Base-by-base conservation (phyloP, 768 basidiomycete genomes). In the Coprinopsis marcescibilis region DNA sequence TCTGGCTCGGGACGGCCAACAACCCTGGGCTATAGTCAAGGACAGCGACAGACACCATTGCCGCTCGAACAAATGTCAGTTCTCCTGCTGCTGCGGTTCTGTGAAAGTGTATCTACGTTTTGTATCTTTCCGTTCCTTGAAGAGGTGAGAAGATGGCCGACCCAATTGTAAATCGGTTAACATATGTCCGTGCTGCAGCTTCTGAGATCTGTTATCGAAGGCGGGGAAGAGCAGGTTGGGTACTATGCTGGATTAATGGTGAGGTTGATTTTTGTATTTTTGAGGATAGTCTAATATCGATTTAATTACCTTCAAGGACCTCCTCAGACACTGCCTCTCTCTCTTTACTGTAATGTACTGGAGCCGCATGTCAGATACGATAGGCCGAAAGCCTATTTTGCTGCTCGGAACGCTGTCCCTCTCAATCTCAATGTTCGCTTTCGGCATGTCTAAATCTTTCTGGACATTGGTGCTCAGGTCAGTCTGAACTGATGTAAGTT, bases 241-340 rank as follows among this genome's bases (percentile, higher is more conserved):
- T 81, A 85, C 58, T 87, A 87, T 64, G 85, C 85, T 41, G 86
- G 85, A 14, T 54, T 86, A 6, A 67, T 89, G 73, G 86, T 85
- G 21, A 37, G 54, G 47, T 3, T 2, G 12, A 20, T 27, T 34
- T 33, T 20, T 38, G n/a, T 17, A 24, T 10, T 29, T 23, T 35
- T 27, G n/a, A n/a, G n/a, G n/a, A n/a, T n/a, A 37, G 7, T 17
- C 35, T 26, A 12, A 30, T 2, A 10, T 15, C 17, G 15, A 29
- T 14, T 7, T 17, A n/a, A 32, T 36, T 19, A 43, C 36, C 20
- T 14, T 21, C 14, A 15, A 25, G 4, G 12, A 2, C 40, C 15
- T 21, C 11, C 10, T 36, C 24, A 49, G 89, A 86, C 80, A 86
- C 73, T 89, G 87, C 0, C 55, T 86, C 13, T 89, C 87, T 62